Evolutionary conservation across 2,329 filamentous ascomycete genomes (phyloP), one percentile per base, ranked within the genome.

Genomic region (Penicillium concentricum): DNA sequence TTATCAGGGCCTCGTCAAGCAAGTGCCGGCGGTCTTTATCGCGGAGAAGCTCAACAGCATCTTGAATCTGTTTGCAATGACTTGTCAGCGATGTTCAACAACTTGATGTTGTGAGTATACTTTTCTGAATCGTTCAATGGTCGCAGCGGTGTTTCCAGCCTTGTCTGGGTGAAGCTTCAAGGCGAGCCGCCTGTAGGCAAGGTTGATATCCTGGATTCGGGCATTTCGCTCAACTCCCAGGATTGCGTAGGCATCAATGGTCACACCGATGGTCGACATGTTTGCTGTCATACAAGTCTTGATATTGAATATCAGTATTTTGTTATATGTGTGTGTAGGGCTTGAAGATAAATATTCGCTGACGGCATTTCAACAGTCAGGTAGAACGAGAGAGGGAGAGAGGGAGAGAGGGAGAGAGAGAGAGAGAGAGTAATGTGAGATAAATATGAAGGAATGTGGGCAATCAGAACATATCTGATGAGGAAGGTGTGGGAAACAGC

Each of bases 121-220:
- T 51, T 63, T 59, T 30, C 58, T 66, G 42, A 73, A 72, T 20
- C 60, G 47, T 10, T 60, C 54, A 15, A 35, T 30, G 2, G 50
- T 35, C 3, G 34, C 43, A 22, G 61, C 53, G 35, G 56, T 54
- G 5, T 54, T 50, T 20, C 61, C 63, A 38, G 60, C 53, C 55
- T 75, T 74, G 60, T 75, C 72, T 2, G 72, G 72, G 44, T 74
- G 71, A 48, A 66, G 57, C 44, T 69, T 69, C 26, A 75, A 56
- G 8, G 70, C 70, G n/a, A 75, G 66, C 38, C 53, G 64, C 37
- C 70, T 73, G 60, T 72, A 75, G 3, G 71, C 67, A 28, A 59
- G 60, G 48, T 71, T 72, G 55, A 74, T 74, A 7, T 73, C 70
- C 34, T 69, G 66, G 37, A 64, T 30, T 2, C 61, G 61, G n/a